phyloP scores from a whole-genome alignment of 225 moss, liverwort and hornwort species.

The Pleurozium schreberi region DNA sequence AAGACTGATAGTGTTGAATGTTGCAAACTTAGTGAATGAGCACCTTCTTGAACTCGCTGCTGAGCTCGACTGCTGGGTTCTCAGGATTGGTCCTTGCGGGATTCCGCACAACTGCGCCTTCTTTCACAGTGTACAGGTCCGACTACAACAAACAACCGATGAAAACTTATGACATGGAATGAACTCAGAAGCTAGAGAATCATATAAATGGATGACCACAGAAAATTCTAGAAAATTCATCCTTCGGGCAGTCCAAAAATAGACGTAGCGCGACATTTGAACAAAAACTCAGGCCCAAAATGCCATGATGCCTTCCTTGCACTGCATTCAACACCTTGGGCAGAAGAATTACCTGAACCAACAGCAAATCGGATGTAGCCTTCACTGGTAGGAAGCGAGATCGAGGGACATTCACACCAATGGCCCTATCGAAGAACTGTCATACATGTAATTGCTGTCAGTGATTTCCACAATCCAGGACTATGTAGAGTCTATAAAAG shows the following conservation, averaged over 20 bases:
- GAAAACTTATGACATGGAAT: neutral
- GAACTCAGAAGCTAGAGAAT: neutral
- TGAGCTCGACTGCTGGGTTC: slow-evolving; percentile 71
- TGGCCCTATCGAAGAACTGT: slow-evolving; percentile 94
- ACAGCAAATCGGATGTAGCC: slow-evolving; percentile 85
- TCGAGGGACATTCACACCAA: slow-evolving; percentile 96
- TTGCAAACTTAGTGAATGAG: neutral
- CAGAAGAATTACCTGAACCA: slow-evolving; percentile 59
- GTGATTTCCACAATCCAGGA: neutral
- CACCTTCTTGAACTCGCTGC: slow-evolving; percentile 95
- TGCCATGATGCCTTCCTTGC: neutral
- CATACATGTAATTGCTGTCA: neutral
- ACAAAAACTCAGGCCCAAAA: neutral
- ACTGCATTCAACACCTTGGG: neutral
- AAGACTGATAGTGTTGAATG: neutral
- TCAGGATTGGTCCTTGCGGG: slow-evolving; percentile 50
- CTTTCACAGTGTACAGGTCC: slow-evolving; percentile 74
- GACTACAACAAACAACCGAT: slow-evolving; percentile 39
- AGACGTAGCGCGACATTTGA: neutral
- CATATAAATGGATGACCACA: neutral
- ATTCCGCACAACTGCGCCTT: slow-evolving; percentile 82
- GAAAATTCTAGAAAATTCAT: neutral
- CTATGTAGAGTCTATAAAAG: neutral
- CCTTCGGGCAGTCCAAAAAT: neutral
- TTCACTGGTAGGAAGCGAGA: slow-evolving; percentile 97